Base-by-base conservation (phyloP, 495 filamentous ascomycete species). In the Monascus purpureus region DNA sequence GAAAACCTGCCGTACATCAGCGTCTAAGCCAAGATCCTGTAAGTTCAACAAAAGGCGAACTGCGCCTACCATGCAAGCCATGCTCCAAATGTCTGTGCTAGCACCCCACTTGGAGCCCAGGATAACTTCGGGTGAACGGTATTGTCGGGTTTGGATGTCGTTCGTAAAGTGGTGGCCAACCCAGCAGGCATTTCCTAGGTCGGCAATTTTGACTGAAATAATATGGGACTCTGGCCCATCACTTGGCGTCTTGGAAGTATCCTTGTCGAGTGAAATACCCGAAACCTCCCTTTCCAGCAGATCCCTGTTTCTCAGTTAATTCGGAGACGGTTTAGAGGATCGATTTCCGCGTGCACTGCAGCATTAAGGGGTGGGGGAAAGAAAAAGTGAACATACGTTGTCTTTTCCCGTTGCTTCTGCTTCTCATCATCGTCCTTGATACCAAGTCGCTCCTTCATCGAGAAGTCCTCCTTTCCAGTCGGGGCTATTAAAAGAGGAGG, bases 1-100 rank as follows among this genome's bases (percentile, higher is more conserved):
- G 43, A 99, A 99, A 19, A 85, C 77, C 90, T 97, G 22, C 46
- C 15, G 22, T n/a, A 24, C 3, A 17, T 27, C 17, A 35, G 23
- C 11, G 4, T 20, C 6, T 19, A 13, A 17, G 11, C 6, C 16
- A 12, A 16, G 15, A 4, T 16, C 8, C 13, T 13, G 12, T 20
- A 7, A 23, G 23, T 29, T 14, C 25, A 27, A 23, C 6, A 29
- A 14, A 11, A 35, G 22, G 22, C 7, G 7, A 25, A 13, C 6
- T 8, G 13, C n/a, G 14, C 16, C 32, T 65, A 96, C 92, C 90
- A 99, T 99, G 42, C 81, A 81, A 14, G 92, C 84, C 90, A 99
- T 99, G 58, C 92, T 96, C 90, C 90, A 99, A 12, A 99, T 79
- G 52, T 99, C 90, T 1, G 90, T 96, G 48, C 90, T 96, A 3